Evolutionary conservation across 192 early-diverging fungal species (phyloP).

Genomic region (Coemansia sp.): DNA sequence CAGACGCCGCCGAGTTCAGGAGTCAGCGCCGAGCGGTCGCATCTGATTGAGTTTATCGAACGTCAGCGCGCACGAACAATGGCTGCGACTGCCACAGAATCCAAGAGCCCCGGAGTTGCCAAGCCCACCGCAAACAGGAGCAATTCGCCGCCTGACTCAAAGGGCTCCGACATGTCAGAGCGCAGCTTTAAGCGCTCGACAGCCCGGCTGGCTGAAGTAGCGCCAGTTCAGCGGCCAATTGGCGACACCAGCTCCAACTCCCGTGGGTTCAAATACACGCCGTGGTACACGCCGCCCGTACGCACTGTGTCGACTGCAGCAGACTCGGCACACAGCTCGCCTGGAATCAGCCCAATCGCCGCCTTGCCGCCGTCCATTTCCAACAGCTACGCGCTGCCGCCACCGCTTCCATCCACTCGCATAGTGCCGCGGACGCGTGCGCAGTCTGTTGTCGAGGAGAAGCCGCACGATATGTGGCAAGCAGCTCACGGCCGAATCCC

Average conservation of each 20-base stretch:
- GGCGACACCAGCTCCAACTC: not conserved
- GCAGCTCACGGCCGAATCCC: slow-evolving; percentile 4
- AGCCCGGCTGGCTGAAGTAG: slow-evolving; percentile 41
- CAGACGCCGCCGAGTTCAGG: not conserved
- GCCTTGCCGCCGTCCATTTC: not conserved
- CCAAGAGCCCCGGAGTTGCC: not conserved
- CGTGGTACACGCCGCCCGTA: slow-evolving; percentile 19
- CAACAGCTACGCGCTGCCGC: not conserved
- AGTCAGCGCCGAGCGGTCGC: slow-evolving; percentile 22
- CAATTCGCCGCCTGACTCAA: slow-evolving; percentile 11
- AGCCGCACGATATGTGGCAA: not conserved
- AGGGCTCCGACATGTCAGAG: slow-evolving; percentile 37
- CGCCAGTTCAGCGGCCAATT: not conserved
- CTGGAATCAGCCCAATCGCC: not conserved
- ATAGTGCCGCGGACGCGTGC: slow-evolving; percentile 26
- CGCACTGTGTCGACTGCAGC: not conserved
- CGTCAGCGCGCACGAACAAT: slow-evolving; percentile 25
- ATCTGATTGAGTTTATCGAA: slow-evolving; percentile 54
- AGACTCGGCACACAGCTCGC: not conserved
- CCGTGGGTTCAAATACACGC: slow-evolving; percentile 2
- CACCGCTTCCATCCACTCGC: slow-evolving; percentile 27
- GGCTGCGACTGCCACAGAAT: slow-evolving; percentile 3
- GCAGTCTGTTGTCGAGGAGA: slow-evolving; percentile 13
- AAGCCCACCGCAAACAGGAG: not conserved
- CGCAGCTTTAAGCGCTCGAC: slow-evolving; percentile 52